Percentiles rank a stretch among this genome's conserved stretches.
phyloP scores from a whole-genome alignment of 2,329 filamentous ascomycete species.

The Lachnum nothofagi region DNA sequence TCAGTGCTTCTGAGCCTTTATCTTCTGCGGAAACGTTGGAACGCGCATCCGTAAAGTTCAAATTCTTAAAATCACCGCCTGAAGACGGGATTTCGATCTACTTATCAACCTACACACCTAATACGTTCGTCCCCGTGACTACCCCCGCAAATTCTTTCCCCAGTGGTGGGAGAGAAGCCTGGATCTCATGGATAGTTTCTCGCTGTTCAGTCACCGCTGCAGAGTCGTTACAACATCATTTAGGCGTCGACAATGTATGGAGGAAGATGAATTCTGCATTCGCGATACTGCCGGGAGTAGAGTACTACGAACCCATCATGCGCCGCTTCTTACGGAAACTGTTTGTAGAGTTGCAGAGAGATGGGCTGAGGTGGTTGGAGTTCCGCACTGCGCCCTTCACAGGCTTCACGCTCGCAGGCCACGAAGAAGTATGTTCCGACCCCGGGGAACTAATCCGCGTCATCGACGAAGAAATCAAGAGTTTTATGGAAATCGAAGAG shows the following conservation, averaged over 20 bases:
- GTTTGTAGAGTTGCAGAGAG: constrained; percentile 62
- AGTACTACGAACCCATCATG: constrained; percentile 85
- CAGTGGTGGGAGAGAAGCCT: constrained; percentile 58
- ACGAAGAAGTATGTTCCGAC: constrained; percentile 48
- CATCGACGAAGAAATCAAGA: constrained; percentile 67
- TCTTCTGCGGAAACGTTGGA: constrained; percentile 46
- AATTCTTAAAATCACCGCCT: constrained; percentile 37
- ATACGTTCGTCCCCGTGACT: constrained; percentile 31
- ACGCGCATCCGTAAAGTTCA: constrained; percentile 54
- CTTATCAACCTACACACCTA: constrained; percentile 53
- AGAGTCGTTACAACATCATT: constrained; percentile 71
- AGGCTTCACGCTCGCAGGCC: constrained; percentile 55
- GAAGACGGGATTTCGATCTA: constrained; percentile 48
- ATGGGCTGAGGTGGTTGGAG: constrained; percentile 80
- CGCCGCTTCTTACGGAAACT: constrained; percentile 68
- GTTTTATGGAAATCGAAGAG: constrained; percentile 63
- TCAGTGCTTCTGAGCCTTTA: constrained; percentile 53
- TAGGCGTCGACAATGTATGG: constrained; percentile 81
- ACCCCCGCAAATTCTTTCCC: constrained; percentile 69
- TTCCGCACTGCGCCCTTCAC: constrained; percentile 61
- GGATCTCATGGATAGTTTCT: constrained; percentile 68
- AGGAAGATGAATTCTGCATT: constrained; percentile 71
- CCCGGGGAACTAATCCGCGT: constrained; percentile 54
- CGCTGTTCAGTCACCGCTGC: constrained; percentile 64
- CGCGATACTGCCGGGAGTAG: constrained; percentile 61